These are phyloP conservation scores for Myriangium duriaei DNA, from an alignment of 2,329 filamentous ascomycete species.

Conservation along the genomic window DNA sequence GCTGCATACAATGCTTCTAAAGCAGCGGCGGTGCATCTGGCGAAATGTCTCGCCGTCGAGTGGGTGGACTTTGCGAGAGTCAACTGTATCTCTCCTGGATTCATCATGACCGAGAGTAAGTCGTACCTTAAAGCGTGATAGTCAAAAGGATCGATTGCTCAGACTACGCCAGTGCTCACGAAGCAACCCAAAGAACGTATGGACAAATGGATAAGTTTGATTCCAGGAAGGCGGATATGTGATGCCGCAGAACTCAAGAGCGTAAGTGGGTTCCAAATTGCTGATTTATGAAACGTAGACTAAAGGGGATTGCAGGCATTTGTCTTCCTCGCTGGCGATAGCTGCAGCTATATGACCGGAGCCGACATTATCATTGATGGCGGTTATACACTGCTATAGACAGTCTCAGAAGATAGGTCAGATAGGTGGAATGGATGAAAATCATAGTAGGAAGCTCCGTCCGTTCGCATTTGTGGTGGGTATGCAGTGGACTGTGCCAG, in stretches of 20 bases:
- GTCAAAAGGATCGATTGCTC: neutral
- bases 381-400: conserved; percentile 35
- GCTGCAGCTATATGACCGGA: conserved; percentile 33
- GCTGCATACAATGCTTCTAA: conserved; percentile 45
- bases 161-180: neutral
- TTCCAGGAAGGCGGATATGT: neutral
- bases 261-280: neutral
- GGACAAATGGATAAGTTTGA: neutral
- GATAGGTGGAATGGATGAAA: too few relatives aligned
- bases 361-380: conserved; percentile 37
- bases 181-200: neutral
- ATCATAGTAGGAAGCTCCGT: too few relatives aligned
- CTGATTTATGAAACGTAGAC: conserved; percentile 1
- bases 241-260: neutral
- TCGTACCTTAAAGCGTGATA: neutral
- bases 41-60: conserved; percentile 43
- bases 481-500: too few relatives aligned
- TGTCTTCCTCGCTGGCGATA: neutral
- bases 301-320: too few relatives aligned
- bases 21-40: conserved; percentile 44
- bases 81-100: conserved; percentile 43
- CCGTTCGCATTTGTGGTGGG: too few relatives aligned
- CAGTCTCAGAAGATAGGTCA: too few relatives aligned
- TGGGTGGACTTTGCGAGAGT: conserved; percentile 47
- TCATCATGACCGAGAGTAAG: conserved; percentile 40